phyloP scores from a whole-genome alignment of 129 eudicot genomes.

The Ambrosia trifida region DNA sequence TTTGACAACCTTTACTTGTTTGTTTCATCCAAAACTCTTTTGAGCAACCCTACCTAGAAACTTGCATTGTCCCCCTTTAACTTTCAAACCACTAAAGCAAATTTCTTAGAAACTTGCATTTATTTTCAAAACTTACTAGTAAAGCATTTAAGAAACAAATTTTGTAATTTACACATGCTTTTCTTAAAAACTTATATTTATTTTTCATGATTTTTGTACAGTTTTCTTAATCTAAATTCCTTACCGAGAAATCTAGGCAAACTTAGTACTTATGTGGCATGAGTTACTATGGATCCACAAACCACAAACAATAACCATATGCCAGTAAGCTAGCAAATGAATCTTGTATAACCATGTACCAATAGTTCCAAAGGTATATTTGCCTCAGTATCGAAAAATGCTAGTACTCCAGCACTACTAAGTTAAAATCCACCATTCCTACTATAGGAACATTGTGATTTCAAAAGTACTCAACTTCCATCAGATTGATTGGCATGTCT shows the following conservation, averaged over 20 bases:
- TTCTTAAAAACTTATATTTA: neutral
- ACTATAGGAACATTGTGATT: conserved; percentile 8
- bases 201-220: neutral
- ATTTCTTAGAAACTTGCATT: neutral
- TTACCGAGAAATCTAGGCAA: neutral
- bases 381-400: conserved; percentile 5
- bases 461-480: conserved; percentile 16
- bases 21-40: neutral
- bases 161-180: neutral
- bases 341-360: conserved; percentile 12
- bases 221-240: neutral
- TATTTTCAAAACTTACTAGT: neutral
- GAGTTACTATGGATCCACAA: neutral
- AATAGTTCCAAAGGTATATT: neutral
- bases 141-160: conserved; percentile 6
- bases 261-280: neutral
- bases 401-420: conserved; percentile 11
- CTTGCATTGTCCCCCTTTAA: neutral
- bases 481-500: conserved; percentile 2
- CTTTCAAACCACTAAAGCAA: conserved; percentile 7
- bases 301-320: conserved; percentile 4
- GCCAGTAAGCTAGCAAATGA: neutral
- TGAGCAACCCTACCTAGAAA: neutral
- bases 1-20: conserved; percentile 12
- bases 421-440: neutral